Percentiles rank a stretch among this genome's conserved stretches.
Evolutionary conservation across 2,329 filamentous ascomycete species (phyloP).

Genomic region (Cercospora sesami): DNA sequence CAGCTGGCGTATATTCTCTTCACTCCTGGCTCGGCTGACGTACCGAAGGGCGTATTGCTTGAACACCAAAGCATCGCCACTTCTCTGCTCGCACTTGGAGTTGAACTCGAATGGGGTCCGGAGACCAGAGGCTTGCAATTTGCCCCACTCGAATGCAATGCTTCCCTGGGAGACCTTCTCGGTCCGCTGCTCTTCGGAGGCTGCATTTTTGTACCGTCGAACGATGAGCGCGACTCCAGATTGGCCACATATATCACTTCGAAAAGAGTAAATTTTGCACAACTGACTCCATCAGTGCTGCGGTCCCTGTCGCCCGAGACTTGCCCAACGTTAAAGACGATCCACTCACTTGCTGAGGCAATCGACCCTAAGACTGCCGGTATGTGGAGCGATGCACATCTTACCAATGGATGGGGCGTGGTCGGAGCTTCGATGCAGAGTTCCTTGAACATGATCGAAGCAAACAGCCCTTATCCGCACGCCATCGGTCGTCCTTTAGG

Average conservation of each 20-base stretch:
- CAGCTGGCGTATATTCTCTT: neutral
- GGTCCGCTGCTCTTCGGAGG: neutral
- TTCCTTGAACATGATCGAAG: neutral
- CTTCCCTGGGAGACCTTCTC: neutral
- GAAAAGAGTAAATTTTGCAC: neutral
- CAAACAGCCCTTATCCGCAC: constrained; percentile 17
- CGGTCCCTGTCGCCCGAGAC: neutral
- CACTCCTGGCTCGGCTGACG: neutral
- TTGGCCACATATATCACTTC: neutral
- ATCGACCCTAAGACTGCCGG: neutral
- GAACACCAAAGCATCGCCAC: neutral
- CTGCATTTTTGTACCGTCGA: neutral
- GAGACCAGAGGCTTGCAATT: neutral
- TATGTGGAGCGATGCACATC: neutral
- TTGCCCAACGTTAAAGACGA: neutral
- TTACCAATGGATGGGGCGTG: neutral
- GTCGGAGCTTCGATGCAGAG: neutral
- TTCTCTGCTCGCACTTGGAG: neutral
- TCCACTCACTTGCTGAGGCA: neutral
- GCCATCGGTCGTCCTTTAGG: constrained; percentile 39
- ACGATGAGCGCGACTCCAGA: neutral
- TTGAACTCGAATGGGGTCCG: neutral
- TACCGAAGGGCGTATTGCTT: neutral
- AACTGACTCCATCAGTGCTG: neutral
- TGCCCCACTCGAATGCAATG: neutral